Evolutionary conservation across 2,329 filamentous ascomycete genomes (phyloP).

Genomic region (Ceratocystis colombiana): DNA sequence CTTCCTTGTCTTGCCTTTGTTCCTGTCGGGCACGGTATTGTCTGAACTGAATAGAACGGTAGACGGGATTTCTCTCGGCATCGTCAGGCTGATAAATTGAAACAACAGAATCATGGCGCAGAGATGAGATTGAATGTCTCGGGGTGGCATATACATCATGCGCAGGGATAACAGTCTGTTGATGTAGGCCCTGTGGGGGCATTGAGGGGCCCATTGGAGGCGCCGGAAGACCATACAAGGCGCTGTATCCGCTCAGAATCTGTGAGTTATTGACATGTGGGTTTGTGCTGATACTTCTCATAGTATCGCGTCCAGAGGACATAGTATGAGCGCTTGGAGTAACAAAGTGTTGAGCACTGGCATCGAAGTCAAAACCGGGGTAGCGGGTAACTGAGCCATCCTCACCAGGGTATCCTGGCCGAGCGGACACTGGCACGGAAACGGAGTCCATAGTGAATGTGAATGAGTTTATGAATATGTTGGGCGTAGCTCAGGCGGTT

Average conservation of each 20-base stretch:
- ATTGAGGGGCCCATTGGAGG: conserved; percentile 17
- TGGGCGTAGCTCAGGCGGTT: background rate
- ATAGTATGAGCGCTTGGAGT: conserved; percentile 40
- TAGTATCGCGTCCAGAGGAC: conserved; percentile 29
- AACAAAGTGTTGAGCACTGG: conserved; percentile 37
- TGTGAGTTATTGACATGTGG: conserved; percentile 12
- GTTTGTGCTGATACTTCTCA: conserved; percentile 15
- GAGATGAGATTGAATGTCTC: conserved; percentile 17
- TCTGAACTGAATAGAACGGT: conserved; percentile 52
- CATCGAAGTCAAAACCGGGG: conserved; percentile 20
- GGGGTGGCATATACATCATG: conserved; percentile 18
- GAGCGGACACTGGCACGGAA: conserved; percentile 18
- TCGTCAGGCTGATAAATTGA: conserved; percentile 26
- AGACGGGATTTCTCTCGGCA: conserved; percentile 46
- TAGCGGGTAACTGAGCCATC: conserved; percentile 18
- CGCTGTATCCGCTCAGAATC: conserved; percentile 22
- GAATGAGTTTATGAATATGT: too few species aligned
- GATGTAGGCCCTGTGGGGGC: conserved; percentile 2
- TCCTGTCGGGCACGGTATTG: conserved; percentile 56
- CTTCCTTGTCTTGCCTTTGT: conserved; percentile 50
- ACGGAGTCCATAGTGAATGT: conserved; percentile 19
- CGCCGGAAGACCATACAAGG: conserved; percentile 19
- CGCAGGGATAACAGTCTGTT: conserved; percentile 5
- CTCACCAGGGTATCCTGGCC: conserved; percentile 13
- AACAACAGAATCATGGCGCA: conserved; percentile 22